Conservation (phyloP, 2,329 filamentous ascomycete species). For the Colletotrichum incanum region DNA sequence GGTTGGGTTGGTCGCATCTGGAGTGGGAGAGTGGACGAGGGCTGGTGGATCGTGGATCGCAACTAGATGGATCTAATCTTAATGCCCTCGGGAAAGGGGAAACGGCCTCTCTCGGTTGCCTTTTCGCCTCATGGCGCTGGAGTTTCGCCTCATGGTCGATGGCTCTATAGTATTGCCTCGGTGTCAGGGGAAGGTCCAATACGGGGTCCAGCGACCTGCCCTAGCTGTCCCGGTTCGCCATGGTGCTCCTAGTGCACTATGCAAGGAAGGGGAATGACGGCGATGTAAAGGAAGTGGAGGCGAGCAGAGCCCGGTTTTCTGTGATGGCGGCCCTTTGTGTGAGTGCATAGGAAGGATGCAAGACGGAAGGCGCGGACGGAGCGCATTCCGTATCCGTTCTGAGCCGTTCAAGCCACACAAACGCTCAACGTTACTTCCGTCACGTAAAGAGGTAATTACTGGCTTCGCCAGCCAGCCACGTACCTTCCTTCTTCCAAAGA, state of each 20-base stretch:
- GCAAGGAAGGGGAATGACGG: not conserved
- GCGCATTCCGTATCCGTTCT: slow-evolving; percentile 33
- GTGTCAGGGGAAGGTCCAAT: slow-evolving; percentile 4
- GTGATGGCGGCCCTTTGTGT: not conserved
- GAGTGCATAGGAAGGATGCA: not conserved
- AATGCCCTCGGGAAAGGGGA: slow-evolving; percentile 24
- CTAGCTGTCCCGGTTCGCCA: slow-evolving; percentile 13
- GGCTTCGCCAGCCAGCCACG: not conserved
- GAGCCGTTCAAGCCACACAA: slow-evolving; percentile 25
- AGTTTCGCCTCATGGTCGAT: slow-evolving; percentile 10
- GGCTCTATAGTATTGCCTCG: not conserved
- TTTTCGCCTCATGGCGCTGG: slow-evolving; percentile 20
- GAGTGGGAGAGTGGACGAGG: slow-evolving; percentile 25
- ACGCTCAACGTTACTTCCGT: not conserved
- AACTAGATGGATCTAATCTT: slow-evolving; percentile 37
- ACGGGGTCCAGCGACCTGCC: not conserved
- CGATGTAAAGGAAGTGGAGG: slow-evolving; percentile 7
- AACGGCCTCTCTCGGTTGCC: slow-evolving; percentile 31
- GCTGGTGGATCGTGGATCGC: slow-evolving; percentile 38
- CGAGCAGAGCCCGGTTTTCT: not conserved
- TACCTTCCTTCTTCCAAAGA: not conserved
- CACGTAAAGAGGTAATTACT: not conserved
- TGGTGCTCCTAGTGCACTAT: not conserved
- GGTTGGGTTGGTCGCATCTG: slow-evolving; percentile 37
- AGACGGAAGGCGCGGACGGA: slow-evolving; percentile 25